These are phyloP conservation scores for Pulveroboletus sp. DNA, from an alignment of 768 basidiomycete genomes.

Conservation along the genomic window DNA sequence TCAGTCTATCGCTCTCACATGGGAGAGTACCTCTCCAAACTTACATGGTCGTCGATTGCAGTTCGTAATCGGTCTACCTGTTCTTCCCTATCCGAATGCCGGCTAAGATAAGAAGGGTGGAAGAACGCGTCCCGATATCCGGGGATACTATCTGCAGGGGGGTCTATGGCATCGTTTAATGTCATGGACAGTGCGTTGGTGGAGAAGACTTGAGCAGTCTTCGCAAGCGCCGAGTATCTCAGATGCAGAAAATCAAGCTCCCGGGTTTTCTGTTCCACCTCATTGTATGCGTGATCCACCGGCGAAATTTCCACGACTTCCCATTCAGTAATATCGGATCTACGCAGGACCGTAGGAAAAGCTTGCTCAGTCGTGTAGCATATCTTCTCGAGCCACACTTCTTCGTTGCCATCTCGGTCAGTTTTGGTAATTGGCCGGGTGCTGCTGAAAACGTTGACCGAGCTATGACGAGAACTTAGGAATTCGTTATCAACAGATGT, in stretches of 20 bases:
- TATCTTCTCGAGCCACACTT: constrained; percentile 87
- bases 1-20: neutral
- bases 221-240: constrained; percentile 73
- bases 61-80: constrained; percentile 65
- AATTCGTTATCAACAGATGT: neutral
- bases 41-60: constrained; percentile 80
- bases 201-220: constrained; percentile 65
- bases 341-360: constrained; percentile 86
- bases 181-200: constrained; percentile 84
- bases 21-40: constrained; percentile 10
- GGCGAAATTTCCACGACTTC: constrained; percentile 79
- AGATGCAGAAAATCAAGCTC: constrained; percentile 65
- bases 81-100: constrained; percentile 65
- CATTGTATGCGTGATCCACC: constrained; percentile 73
- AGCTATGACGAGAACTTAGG: constrained; percentile 41
- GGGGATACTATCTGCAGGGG: constrained; percentile 68
- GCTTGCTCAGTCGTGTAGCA: constrained; percentile 80
- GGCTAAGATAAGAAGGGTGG: constrained; percentile 56
- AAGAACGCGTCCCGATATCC: constrained; percentile 78
- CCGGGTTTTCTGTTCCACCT: constrained; percentile 75
- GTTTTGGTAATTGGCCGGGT: constrained; percentile 62
- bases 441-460: constrained; percentile 78
- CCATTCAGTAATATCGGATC: constrained; percentile 77
- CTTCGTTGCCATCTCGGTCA: constrained; percentile 61
- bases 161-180: constrained; percentile 83